These are phyloP conservation scores for Massarina eburnea DNA, from an alignment of 2,329 filamentous ascomycete genomes.

Conservation along the genomic window DNA sequence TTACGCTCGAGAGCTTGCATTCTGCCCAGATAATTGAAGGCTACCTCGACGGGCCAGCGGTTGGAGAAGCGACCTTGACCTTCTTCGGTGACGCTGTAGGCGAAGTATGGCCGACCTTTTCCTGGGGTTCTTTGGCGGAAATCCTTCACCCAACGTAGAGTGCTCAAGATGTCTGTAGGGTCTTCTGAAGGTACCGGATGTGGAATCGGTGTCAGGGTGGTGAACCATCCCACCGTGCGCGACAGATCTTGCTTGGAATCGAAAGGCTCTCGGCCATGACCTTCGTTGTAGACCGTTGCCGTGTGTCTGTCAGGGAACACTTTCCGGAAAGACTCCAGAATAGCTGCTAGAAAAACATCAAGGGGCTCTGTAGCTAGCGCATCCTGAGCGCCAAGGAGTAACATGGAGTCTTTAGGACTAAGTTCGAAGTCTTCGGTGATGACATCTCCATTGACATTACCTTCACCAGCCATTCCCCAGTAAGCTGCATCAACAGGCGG, in stretches of 20 bases:
- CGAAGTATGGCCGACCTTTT: conserved; percentile 38
- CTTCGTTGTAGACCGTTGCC: conserved; percentile 52
- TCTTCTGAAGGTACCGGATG: conserved; percentile 26
- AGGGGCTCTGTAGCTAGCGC: conserved; percentile 39
- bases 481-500: conserved; percentile 34
- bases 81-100: conserved; percentile 26
- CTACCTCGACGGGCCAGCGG: conserved; percentile 37
- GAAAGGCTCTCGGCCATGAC: conserved; percentile 52
- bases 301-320: conserved; percentile 45
- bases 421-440: conserved; percentile 34
- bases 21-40: conserved; percentile 37
- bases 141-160: conserved; percentile 38
- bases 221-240: conserved; percentile 56
- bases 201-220: conserved; percentile 39
- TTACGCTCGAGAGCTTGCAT: conserved; percentile 35
- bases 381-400: conserved; percentile 35
- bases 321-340: conserved; percentile 47
- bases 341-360: conserved; percentile 39
- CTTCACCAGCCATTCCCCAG: conserved; percentile 40
- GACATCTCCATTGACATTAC: conserved; percentile 39
- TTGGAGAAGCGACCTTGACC: conserved; percentile 27
- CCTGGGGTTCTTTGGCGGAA: conserved; percentile 31
- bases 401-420: conserved; percentile 35
- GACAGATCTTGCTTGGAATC: conserved; percentile 50
- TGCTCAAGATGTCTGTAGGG: conserved; percentile 31